Conservation (phyloP, 768 basidiomycete genomes). For the Neoboletus subvelutipes region DNA sequence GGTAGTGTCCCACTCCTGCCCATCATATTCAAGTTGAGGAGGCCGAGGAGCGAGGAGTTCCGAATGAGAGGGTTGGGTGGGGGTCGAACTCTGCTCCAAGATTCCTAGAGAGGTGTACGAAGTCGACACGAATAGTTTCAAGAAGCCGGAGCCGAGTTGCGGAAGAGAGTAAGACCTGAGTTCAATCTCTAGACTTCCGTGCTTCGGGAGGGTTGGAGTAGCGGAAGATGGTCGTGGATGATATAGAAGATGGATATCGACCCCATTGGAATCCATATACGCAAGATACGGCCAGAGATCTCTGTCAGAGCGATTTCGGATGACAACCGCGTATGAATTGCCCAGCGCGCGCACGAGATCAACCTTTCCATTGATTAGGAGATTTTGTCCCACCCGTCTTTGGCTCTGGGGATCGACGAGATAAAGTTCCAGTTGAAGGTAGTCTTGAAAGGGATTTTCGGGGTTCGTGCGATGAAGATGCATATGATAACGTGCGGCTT, state of each 20-base stretch:
- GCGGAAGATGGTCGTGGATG: conserved; percentile 41
- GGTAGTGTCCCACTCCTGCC: conserved; percentile 33
- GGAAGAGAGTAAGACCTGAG: conserved; percentile 43
- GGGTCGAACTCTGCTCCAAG: conserved; percentile 44
- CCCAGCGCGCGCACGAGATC: conserved; percentile 43
- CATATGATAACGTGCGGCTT: conserved; percentile 58
- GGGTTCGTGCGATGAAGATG: conserved; percentile 55
- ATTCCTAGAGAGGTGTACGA: conserved; percentile 47
- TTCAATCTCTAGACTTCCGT: conserved; percentile 40
- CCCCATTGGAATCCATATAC: conserved; percentile 58
- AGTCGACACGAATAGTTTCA: conserved; percentile 60
- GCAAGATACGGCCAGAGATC: conserved; percentile 65
- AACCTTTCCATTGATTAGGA: conserved; percentile 49
- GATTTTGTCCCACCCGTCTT: conserved; percentile 43
- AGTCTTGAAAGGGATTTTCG: conserved; percentile 43
- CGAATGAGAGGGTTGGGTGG: conserved; percentile 17
- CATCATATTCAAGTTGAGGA: conserved; percentile 7
- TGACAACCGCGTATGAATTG: conserved; percentile 46
- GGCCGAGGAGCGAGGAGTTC: conserved; percentile 5
- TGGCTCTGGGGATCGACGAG: conserved; percentile 46
- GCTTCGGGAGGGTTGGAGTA: conserved; percentile 45
- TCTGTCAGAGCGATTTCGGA: conserved; percentile 49
- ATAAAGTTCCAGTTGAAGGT: conserved; percentile 55
- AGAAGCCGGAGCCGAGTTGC: conserved; percentile 46
- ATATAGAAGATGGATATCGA: conserved; percentile 55